These are phyloP conservation scores for Colletotrichum australisinense DNA, from an alignment of 2,329 filamentous ascomycete genomes.

Conservation along the genomic window DNA sequence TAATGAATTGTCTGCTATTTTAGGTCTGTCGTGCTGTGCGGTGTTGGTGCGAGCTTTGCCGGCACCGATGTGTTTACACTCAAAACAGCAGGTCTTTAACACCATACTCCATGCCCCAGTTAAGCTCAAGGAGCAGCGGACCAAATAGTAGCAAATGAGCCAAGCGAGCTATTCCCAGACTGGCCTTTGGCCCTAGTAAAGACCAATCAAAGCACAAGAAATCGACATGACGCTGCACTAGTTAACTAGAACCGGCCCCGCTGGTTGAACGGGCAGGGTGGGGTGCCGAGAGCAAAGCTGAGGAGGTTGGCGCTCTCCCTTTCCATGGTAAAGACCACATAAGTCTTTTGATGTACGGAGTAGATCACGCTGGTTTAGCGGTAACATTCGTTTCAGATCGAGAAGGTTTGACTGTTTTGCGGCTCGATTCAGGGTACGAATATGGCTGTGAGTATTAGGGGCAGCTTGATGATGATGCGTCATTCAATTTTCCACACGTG, in stretches of 20 bases:
- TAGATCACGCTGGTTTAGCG: not conserved
- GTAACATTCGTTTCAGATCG: not conserved
- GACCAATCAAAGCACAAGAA: not conserved
- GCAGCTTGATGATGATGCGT: not conserved
- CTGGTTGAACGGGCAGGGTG: not conserved
- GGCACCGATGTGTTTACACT: not conserved
- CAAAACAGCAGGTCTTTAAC: not conserved
- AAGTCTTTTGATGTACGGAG: not conserved
- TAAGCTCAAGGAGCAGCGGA: not conserved
- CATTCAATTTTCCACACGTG: not conserved
- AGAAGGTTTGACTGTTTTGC: not conserved
- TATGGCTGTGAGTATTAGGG: not conserved
- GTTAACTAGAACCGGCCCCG: slow-evolving; percentile 13
- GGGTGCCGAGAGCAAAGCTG: slow-evolving; percentile 16
- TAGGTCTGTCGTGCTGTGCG: not conserved
- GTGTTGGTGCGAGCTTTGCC: not conserved
- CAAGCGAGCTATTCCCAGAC: not conserved
- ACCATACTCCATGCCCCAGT: not conserved
- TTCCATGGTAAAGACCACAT: not conserved
- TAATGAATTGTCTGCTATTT: not conserved
- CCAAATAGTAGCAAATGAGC: not conserved
- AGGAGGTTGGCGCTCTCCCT: not conserved
- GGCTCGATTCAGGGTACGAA: too few relatives aligned
- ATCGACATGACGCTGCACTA: not conserved
- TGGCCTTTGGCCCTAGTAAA: not conserved